phyloP scores from a whole-genome alignment of 163 green algal genomes.

The Scenedesmus sp. region DNA sequence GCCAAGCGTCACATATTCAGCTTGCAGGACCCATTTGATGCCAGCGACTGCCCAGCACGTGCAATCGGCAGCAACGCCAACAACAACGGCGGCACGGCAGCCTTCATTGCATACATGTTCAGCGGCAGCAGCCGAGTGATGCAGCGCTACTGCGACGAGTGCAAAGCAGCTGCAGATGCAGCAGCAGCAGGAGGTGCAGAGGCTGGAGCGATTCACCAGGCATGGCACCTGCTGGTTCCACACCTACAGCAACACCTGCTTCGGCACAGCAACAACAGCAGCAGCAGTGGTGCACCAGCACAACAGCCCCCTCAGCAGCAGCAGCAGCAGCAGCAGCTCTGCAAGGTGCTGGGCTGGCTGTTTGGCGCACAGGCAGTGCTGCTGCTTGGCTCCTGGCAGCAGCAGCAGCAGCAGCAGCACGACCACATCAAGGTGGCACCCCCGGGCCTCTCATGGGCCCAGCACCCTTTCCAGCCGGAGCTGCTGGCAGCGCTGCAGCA shows the following conservation, averaged over 20 bases:
- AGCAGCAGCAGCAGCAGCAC: slow-evolving; percentile 8
- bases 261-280: not conserved
- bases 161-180: not conserved
- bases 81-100: slow-evolving; percentile 14
- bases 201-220: not conserved
- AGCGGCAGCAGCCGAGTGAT: slow-evolving; percentile 29
- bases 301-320: not conserved
- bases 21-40: slow-evolving; percentile 43
- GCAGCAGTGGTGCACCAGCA: not conserved
- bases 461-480: not conserved
- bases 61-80: slow-evolving; percentile 25
- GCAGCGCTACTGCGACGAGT: not conserved
- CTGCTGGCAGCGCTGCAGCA: not conserved
- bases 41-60: slow-evolving; percentile 40
- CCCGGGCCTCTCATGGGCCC: not conserved
- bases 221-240: not conserved
- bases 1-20: slow-evolving; percentile 27
- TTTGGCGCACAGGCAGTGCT: slow-evolving; percentile 24
- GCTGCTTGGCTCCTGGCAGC: slow-evolving; percentile 9
- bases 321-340: slow-evolving; percentile 32
- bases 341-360: slow-evolving; percentile 35
- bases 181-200: not conserved
- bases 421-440: not conserved
- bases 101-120: slow-evolving; percentile 35
- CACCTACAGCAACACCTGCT: not conserved